These are phyloP conservation scores for Phytophthora multivora DNA, from an alignment of 352 stramenopile species.

Conservation along the genomic window DNA sequence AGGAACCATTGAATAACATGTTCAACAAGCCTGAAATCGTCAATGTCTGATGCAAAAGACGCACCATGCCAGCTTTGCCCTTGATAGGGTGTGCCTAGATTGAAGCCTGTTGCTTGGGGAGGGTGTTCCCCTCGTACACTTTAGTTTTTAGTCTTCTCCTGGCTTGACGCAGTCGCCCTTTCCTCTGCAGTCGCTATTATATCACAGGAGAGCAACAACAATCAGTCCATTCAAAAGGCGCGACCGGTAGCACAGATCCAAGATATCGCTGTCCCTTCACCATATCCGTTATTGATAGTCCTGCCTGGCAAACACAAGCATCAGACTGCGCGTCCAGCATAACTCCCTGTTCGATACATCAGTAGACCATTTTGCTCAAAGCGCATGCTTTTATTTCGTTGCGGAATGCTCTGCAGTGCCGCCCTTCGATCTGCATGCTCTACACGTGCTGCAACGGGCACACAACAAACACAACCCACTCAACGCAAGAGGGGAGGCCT, in stretches of 20 bases:
- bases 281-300: conserved; percentile 21
- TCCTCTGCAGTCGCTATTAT: not conserved
- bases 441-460: conserved; percentile 92
- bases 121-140: not conserved
- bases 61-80: conserved; percentile 30
- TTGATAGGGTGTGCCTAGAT: conserved; percentile 5
- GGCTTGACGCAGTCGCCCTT: not conserved
- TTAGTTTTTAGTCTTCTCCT: not conserved
- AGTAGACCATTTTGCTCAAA: conserved; percentile 29
- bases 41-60: not conserved
- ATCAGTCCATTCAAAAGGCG: conserved; percentile 30
- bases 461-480: conserved; percentile 93
- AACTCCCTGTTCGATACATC: conserved; percentile 6
- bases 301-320: conserved; percentile 9
- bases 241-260: conserved; percentile 29
- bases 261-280: conserved; percentile 27
- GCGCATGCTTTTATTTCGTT: conserved; percentile 43
- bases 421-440: conserved; percentile 26
- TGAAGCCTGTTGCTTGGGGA: not conserved
- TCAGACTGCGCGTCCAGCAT: not conserved
- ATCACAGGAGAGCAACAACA: not conserved
- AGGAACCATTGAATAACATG: conserved; percentile 7
- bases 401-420: conserved; percentile 17
- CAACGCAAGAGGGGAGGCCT: conserved; percentile 42
- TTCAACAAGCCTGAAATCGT: conserved; percentile 2